These are phyloP conservation scores for Heimioporus sp. DNA, from an alignment of 768 basidiomycete species.

Conservation along the genomic window DNA sequence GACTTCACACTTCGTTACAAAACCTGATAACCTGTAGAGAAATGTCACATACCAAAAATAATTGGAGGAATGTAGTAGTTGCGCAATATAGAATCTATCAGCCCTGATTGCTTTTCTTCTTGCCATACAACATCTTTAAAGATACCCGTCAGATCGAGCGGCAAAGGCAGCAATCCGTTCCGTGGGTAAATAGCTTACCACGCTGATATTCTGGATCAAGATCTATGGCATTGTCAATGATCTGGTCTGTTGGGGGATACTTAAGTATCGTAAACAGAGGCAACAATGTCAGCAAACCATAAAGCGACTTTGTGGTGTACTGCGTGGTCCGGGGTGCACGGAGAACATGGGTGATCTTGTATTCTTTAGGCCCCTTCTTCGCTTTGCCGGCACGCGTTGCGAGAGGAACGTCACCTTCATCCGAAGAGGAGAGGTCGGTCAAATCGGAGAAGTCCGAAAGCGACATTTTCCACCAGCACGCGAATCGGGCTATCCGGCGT, in stretches of 20 bases:
- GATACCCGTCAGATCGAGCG: background rate
- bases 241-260: conserved; percentile 38
- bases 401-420: conserved; percentile 36
- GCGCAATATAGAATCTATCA: conserved; percentile 63
- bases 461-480: conserved; percentile 24
- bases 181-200: conserved; percentile 34
- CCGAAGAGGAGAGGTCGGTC: conserved; percentile 41
- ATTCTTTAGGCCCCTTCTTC: conserved; percentile 29
- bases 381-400: conserved; percentile 17
- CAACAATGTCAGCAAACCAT: conserved; percentile 31
- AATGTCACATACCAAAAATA: conserved; percentile 50
- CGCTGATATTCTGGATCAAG: conserved; percentile 68
- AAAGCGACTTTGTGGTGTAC: conserved; percentile 43
- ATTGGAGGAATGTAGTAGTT: conserved; percentile 69
- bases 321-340: conserved; percentile 37
- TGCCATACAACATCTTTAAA: conserved; percentile 61
- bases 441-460: conserved; percentile 45
- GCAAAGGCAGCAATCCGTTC: background rate
- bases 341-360: conserved; percentile 32
- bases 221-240: conserved; percentile 45
- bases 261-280: background rate
- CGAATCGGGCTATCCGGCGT: background rate
- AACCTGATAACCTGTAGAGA: background rate
- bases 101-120: conserved; percentile 53
- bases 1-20: conserved; percentile 29